A percentile compares a stretch with the other conserved stretches of the same genome.
These are phyloP conservation scores for Aspergillus hancockii DNA, from an alignment of 495 filamentous ascomycete species.

Conservation along the genomic window DNA sequence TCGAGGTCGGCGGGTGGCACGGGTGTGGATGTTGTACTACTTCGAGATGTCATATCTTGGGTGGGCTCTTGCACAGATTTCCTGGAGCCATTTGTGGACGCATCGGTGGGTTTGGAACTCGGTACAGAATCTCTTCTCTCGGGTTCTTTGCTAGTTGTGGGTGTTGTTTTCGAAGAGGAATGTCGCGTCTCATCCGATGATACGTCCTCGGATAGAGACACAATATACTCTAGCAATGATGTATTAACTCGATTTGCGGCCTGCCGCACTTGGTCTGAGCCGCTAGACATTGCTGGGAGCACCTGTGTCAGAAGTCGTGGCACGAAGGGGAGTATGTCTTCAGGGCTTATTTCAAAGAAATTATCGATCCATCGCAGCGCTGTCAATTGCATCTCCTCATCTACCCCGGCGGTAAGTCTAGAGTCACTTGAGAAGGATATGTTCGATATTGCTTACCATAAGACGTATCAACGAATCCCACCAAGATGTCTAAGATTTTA, in stretches of 20 bases:
- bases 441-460: slow-evolving; percentile 54
- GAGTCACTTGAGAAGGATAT: background rate
- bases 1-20: slow-evolving; percentile 70
- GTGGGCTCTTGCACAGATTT: slow-evolving; percentile 36
- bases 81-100: slow-evolving; percentile 30
- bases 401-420: slow-evolving; percentile 33
- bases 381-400: slow-evolving; percentile 88
- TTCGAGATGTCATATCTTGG: slow-evolving; percentile 50
- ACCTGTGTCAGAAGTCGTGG: slow-evolving; percentile 89
- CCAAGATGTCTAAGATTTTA: slow-evolving; percentile 88
- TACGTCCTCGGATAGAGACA: slow-evolving; percentile 80
- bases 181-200: slow-evolving; percentile 39
- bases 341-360: slow-evolving; percentile 96
- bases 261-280: slow-evolving; percentile 81
- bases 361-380: slow-evolving; percentile 93
- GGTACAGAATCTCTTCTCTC: slow-evolving; percentile 56
- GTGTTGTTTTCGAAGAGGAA: slow-evolving; percentile 38
- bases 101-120: slow-evolving; percentile 45
- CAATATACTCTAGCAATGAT: slow-evolving; percentile 87
- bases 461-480: slow-evolving; percentile 83
- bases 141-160: slow-evolving; percentile 50
- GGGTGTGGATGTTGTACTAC: slow-evolving; percentile 42
- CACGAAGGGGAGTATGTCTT: slow-evolving; percentile 95
- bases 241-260: slow-evolving; percentile 87
- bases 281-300: slow-evolving; percentile 91